phyloP scores from a whole-genome alignment of 352 stramenopile genomes.

The Pythium apleroticum region DNA sequence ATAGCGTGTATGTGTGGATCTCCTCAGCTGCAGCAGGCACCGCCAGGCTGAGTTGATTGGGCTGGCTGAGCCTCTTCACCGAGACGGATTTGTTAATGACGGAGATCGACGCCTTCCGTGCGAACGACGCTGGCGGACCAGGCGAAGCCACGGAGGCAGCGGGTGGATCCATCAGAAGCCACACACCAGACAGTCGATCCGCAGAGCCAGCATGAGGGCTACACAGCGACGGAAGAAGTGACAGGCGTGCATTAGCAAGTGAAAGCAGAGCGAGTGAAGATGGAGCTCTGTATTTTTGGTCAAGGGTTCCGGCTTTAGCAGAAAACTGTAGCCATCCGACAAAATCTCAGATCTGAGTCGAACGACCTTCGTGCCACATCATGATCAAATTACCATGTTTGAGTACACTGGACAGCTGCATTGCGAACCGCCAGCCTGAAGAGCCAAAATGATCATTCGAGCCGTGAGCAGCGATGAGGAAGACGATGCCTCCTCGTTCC shows the following conservation, averaged over 20 bases:
- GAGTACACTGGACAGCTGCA: background rate
- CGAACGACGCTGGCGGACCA: background rate
- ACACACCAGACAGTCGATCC: background rate
- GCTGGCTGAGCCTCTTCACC: background rate
- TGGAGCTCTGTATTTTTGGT: background rate
- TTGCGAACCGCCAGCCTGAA: background rate
- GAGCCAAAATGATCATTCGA: slow-evolving; percentile 73
- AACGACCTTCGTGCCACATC: slow-evolving; percentile 3
- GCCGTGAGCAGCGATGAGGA: slow-evolving; percentile 51
- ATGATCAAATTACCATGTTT: background rate
- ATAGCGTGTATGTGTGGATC: slow-evolving; percentile 51
- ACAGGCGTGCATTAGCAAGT: background rate
- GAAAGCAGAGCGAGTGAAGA: background rate
- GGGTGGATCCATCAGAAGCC: background rate
- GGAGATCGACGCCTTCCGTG: background rate
- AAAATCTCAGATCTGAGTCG: background rate
- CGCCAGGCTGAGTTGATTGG: background rate
- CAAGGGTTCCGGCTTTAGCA: background rate
- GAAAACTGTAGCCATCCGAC: slow-evolving; percentile 7
- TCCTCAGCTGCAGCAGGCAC: background rate
- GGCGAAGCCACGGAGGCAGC: background rate
- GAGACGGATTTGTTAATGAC: background rate
- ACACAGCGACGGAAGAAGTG: no score
- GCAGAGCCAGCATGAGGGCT: background rate
- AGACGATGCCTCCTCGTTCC: slow-evolving; percentile 27